Evolutionary conservation across 768 basidiomycete species (phyloP).

Genomic region (Mycena rosella): DNA sequence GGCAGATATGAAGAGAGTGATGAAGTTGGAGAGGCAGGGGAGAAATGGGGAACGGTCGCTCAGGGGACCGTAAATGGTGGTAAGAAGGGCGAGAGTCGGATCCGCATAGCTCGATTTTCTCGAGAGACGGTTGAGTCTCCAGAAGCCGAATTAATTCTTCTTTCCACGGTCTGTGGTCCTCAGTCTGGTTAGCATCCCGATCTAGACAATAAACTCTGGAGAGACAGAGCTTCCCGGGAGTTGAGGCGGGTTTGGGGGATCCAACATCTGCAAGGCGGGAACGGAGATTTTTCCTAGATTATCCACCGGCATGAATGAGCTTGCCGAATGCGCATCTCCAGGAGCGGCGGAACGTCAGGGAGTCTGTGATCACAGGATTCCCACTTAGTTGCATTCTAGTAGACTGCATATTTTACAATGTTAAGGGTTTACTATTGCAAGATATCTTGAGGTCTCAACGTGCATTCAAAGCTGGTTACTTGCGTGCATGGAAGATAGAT

Average conservation of each 20-base stretch:
- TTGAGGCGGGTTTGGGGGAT: background rate
- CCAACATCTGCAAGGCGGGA: background rate
- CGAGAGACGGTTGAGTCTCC: conserved; percentile 2
- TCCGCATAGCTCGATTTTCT: background rate
- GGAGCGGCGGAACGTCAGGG: background rate
- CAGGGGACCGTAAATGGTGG: conserved; percentile 2
- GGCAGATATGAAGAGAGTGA: background rate
- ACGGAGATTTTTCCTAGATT: background rate
- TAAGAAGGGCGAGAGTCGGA: background rate
- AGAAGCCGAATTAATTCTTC: background rate
- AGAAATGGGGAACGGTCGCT: background rate
- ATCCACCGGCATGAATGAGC: no score
- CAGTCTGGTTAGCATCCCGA: background rate
- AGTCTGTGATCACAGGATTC: no score
- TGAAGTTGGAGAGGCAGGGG: background rate
- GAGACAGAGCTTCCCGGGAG: background rate
- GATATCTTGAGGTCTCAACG: background rate
- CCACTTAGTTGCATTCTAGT: background rate
- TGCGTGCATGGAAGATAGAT: background rate
- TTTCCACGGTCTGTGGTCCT: background rate
- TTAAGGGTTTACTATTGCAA: background rate
- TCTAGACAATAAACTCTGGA: background rate
- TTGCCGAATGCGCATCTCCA: no score
- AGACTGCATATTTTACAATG: background rate
- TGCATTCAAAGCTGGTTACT: background rate